phyloP scores from a whole-genome alignment of 1,284 basidiomycete species.

The Blastosporella zonata region DNA sequence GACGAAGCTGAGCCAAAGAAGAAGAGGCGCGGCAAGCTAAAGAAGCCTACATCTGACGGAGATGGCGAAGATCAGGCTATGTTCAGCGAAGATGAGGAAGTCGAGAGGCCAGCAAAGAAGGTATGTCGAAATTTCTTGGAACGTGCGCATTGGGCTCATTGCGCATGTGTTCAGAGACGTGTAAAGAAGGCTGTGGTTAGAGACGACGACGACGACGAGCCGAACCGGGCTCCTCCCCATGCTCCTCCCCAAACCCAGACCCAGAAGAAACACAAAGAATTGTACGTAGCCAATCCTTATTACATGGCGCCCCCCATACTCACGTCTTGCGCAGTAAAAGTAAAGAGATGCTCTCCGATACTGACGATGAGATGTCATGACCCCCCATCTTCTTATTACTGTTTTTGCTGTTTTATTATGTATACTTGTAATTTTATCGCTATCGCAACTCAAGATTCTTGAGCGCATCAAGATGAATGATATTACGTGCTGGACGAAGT shows the following conservation, averaged over 20 bases:
- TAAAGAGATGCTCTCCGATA: conserved; percentile 75
- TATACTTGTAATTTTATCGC: conserved; percentile 7
- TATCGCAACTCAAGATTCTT: background rate
- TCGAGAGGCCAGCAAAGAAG: conserved; percentile 65
- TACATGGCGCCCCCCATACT: background rate
- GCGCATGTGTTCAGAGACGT: conserved; percentile 37
- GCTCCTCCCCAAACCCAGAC: conserved; percentile 24
- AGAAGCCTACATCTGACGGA: conserved; percentile 38
- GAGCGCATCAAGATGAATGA: background rate
- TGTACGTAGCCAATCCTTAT: conserved; percentile 45
- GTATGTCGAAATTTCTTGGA: conserved; percentile 33
- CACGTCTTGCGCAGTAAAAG: conserved; percentile 55
- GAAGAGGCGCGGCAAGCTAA: conserved; percentile 52
- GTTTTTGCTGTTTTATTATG: background rate
- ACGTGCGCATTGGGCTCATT: background rate
- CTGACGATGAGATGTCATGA: conserved; percentile 64
- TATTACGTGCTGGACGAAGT: too few species aligned
- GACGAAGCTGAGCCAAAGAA: conserved; percentile 59
- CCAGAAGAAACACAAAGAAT: conserved; percentile 77
- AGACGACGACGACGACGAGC: conserved; percentile 74
- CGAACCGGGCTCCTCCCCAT: conserved; percentile 24
- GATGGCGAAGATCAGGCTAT: conserved; percentile 55
- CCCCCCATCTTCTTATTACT: background rate
- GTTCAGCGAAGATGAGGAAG: conserved; percentile 69
- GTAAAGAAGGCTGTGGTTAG: conserved; percentile 70